Evolutionary conservation across 768 basidiomycete species (phyloP).

Genomic region (Lentinula guzmanii): DNA sequence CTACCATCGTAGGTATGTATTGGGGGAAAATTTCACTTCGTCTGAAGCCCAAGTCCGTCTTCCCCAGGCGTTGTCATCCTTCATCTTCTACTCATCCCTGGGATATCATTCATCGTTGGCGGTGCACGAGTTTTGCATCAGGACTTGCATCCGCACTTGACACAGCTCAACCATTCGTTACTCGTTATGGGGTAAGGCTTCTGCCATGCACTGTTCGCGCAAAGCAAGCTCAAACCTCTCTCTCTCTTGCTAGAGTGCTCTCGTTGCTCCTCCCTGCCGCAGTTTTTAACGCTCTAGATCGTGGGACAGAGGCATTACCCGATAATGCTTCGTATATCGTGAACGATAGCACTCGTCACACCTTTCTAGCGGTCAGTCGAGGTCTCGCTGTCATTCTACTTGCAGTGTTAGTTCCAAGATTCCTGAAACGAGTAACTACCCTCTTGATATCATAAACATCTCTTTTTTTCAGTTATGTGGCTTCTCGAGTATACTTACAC

Average conservation of each 20-base stretch:
- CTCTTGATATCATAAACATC: background rate
- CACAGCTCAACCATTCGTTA: slow-evolving; percentile 63
- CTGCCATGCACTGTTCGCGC: background rate
- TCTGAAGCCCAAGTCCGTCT: background rate
- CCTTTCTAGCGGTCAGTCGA: slow-evolving; percentile 56
- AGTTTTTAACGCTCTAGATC: slow-evolving; percentile 56
- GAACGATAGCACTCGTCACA: slow-evolving; percentile 36
- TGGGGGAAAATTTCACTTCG: background rate
- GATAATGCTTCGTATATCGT: slow-evolving; percentile 21
- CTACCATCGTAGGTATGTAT: slow-evolving; percentile 56
- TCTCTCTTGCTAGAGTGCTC: slow-evolving; percentile 33
- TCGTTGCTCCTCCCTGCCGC: slow-evolving; percentile 63
- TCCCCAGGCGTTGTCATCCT: slow-evolving; percentile 61
- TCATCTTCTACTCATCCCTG: slow-evolving; percentile 67
- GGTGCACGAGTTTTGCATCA: slow-evolving; percentile 65
- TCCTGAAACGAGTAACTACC: background rate
- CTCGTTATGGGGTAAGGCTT: slow-evolving; percentile 57
- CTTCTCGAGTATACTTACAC: slow-evolving; percentile 63
- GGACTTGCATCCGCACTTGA: slow-evolving; percentile 58
- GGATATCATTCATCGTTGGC: slow-evolving; percentile 64
- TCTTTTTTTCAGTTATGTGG: slow-evolving; percentile 42
- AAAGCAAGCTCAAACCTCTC: background rate
- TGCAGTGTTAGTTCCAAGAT: slow-evolving; percentile 36
- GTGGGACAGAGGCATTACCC: slow-evolving; percentile 16
- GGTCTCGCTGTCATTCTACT: slow-evolving; percentile 61